Evolutionary conservation across 768 basidiomycete species (phyloP).

Genomic region (Galerina sulciceps): DNA sequence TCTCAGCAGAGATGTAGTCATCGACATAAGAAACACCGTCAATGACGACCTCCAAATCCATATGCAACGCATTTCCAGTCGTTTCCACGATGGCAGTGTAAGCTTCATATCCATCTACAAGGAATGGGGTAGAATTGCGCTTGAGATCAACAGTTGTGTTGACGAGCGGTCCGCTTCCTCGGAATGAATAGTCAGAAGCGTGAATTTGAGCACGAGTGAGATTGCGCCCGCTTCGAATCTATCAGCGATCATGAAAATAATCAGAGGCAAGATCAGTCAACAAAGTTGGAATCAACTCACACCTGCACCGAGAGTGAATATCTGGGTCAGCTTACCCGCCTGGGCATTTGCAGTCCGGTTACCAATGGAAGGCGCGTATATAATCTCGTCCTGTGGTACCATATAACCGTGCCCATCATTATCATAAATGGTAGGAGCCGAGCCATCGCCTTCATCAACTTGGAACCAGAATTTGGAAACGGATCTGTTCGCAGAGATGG

Average conservation of each 20-base stretch:
- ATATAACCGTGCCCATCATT: constrained; percentile 37
- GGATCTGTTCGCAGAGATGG: constrained; percentile 31
- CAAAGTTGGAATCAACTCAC: constrained; percentile 30
- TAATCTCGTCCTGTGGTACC: constrained; percentile 34
- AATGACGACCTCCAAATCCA: constrained; percentile 30
- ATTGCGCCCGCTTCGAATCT: constrained; percentile 17
- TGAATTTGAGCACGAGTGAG: constrained; percentile 33
- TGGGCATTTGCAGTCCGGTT: too few species aligned
- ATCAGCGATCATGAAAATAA: not conserved
- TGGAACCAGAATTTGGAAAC: constrained; percentile 45
- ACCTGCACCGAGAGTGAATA: constrained; percentile 8
- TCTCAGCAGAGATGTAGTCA: constrained; percentile 23
- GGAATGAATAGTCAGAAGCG: constrained; percentile 27
- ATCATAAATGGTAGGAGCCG: constrained; percentile 28
- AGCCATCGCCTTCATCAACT: constrained; percentile 31
- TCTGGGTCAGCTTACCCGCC: not conserved
- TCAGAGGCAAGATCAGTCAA: constrained; percentile 17
- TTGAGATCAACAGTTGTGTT: constrained; percentile 31
- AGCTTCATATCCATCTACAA: constrained; percentile 33
- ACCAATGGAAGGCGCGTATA: constrained; percentile 36
- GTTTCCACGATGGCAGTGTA: constrained; percentile 30
- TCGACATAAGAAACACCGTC: constrained; percentile 32
- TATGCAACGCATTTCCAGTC: constrained; percentile 31
- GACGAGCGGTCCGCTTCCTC: constrained; percentile 24
- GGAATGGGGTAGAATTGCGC: constrained; percentile 23